Evolutionary conservation across 306 rosid genomes (phyloP), one percentile per base, ranked within the genome.

Genomic region (Ceratonia siliqua): DNA sequence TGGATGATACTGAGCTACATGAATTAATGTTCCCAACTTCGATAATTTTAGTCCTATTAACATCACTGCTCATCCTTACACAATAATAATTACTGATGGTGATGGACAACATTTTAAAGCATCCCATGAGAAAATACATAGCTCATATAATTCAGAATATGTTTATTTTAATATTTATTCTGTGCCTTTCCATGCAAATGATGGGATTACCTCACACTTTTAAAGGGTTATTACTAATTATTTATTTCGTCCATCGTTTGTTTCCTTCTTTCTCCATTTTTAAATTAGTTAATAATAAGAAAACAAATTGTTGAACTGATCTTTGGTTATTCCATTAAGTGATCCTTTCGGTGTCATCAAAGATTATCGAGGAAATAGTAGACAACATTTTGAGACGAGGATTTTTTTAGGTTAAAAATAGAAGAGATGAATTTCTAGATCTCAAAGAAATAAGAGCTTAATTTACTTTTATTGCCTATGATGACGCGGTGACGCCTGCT

Each of bases 71-170:
- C 62, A 72, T 87, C 83, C 85, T 80, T 70, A 39, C 80, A 55
- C 87, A 73, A 74, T 59, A 82, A 85, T 84, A 85, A 86, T 84
- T 81, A 81, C 84, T 69, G 89, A 87, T 71, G 81, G 82, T 73
- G 92, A 87, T 87, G 79, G 87, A 74, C 61, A 63, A 71, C 81
- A 67, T 69, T 48, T 59, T 59, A 21, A 52, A 32, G 75, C 43
- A 48, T 66, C 45, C 5, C 77, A 81, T 54, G 76, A 46, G 52
- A 74, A 73, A 82, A 77, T n/a, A n/a, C n/a, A n/a, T 77, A 49
- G 82, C 74, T 73, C 48, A 74, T 78, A 79, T 46, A 54, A 28
- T 56, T 57, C 28, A 28, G 53, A 83, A 64, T 73, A 71, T 64
- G 12, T 28, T 81, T 67, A 73, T 61, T 81, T 70, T 80, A 49